phyloP scores from a whole-genome alignment of 208 protist species.

The Entamoeba dispar region DNA sequence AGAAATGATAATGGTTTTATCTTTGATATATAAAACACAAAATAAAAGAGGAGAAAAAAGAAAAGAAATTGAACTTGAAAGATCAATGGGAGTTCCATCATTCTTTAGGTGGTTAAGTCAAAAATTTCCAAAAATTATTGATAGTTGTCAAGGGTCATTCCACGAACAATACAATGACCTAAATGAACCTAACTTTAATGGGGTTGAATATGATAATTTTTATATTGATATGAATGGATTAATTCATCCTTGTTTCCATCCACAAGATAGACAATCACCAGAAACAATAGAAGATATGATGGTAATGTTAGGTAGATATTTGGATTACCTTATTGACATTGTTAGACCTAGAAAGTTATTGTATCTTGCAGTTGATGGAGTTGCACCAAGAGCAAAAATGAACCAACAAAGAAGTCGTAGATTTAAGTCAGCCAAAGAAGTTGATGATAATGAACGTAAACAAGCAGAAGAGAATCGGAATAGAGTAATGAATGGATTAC shows the following conservation, averaged over 20 bases:
- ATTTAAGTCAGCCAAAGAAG: constrained; percentile 17
- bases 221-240: constrained; percentile 71
- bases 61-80: no score
- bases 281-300: constrained; percentile 78
- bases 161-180: not conserved
- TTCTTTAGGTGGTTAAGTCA: not conserved
- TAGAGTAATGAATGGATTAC: not conserved
- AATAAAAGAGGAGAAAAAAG: no score
- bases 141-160: no score
- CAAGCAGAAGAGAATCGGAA: not conserved
- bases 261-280: constrained; percentile 81
- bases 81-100: constrained; percentile 23
- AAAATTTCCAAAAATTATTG: not conserved
- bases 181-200: not conserved
- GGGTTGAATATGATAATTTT: not conserved
- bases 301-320: constrained; percentile 71
- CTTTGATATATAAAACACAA: no score
- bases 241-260: constrained; percentile 94
- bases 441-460: not conserved
- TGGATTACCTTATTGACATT: constrained; percentile 73
- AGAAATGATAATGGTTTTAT: no score
- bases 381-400: constrained; percentile 29
- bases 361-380: constrained; percentile 40
- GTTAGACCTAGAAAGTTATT: constrained; percentile 76
- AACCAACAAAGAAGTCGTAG: constrained; percentile 29